Conservation (phyloP, 768 basidiomycete species). For the Boletellus ananiceps region DNA sequence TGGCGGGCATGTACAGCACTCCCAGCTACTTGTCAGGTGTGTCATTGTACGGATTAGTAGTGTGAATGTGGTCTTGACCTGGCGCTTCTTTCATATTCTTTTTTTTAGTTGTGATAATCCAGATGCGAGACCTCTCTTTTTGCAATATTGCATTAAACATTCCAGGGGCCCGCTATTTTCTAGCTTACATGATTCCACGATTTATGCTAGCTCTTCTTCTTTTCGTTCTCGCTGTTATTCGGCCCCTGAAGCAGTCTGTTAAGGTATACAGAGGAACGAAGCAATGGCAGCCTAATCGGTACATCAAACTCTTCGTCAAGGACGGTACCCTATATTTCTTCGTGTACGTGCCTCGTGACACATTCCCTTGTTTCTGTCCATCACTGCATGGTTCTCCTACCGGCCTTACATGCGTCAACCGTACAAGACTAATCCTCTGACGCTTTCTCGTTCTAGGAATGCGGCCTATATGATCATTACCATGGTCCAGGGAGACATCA, state of each 20-base stretch:
- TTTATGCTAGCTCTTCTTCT: not conserved
- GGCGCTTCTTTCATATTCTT: too few species aligned
- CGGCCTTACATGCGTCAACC: too few species aligned
- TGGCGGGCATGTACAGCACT: not conserved
- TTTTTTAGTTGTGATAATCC: not conserved
- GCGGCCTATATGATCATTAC: not conserved
- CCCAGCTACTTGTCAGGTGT: not conserved
- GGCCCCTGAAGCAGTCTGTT: not conserved
- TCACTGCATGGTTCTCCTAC: too few species aligned
- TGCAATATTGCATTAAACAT: not conserved
- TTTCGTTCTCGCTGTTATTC: not conserved
- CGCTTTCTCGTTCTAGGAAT: not conserved
- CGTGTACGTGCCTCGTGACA: not conserved
- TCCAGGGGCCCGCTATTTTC: too few species aligned
- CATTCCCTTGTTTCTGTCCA: not conserved
- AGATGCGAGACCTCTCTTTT: not conserved
- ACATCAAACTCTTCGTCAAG: not conserved
- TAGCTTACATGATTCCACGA: not conserved
- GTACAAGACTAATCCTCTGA: too few species aligned
- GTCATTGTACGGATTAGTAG: not conserved
- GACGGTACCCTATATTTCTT: conserved; percentile 1
- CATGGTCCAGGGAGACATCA: not conserved
- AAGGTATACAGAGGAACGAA: not conserved
- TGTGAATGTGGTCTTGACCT: too few species aligned
- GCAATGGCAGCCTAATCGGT: not conserved